A percentile compares a stretch with the other conserved stretches of the same genome.
Evolutionary conservation across 108 stramenopile genomes (phyloP).

Genomic region (Parietichytrium sp.): DNA sequence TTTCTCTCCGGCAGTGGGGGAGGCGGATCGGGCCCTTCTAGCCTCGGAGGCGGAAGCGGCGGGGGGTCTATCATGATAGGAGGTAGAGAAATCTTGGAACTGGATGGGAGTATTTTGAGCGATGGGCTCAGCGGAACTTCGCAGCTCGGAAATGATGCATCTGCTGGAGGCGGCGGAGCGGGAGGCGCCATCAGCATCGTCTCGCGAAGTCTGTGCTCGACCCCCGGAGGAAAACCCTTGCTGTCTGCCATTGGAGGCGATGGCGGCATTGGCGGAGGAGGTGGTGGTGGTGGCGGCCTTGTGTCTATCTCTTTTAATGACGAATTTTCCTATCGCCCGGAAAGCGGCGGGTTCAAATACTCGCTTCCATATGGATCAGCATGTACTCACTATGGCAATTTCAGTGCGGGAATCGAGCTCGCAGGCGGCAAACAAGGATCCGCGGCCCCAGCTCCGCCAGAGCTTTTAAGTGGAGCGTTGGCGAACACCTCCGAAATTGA

Average conservation of each 20-base stretch:
- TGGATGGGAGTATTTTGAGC: slow-evolving; percentile 2
- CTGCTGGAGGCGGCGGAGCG: slow-evolving; percentile 35
- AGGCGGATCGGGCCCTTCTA: neutral
- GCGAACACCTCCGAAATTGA: neutral
- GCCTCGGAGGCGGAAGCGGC: slow-evolving; percentile 27
- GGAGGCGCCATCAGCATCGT: slow-evolving; percentile 13
- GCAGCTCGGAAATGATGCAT: neutral
- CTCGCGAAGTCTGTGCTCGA: neutral
- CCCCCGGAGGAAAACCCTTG: neutral
- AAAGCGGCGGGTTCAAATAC: neutral
- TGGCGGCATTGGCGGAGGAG: slow-evolving; percentile 1
- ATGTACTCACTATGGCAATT: slow-evolving; percentile 34
- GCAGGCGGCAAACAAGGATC: neutral
- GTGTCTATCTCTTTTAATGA: slow-evolving; percentile 10
- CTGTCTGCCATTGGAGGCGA: neutral
- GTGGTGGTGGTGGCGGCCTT: slow-evolving; percentile 5
- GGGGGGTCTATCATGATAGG: slow-evolving; percentile 12
- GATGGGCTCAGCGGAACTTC: neutral
- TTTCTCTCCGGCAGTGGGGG: neutral
- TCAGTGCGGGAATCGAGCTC: neutral
- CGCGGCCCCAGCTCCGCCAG: neutral
- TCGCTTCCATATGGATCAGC: neutral
- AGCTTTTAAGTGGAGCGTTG: too few species aligned
- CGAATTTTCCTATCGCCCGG: neutral
- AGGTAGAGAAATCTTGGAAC: neutral